Base-by-base conservation (phyloP, 345 rosid species). In the Sonneratia caseolaris region DNA sequence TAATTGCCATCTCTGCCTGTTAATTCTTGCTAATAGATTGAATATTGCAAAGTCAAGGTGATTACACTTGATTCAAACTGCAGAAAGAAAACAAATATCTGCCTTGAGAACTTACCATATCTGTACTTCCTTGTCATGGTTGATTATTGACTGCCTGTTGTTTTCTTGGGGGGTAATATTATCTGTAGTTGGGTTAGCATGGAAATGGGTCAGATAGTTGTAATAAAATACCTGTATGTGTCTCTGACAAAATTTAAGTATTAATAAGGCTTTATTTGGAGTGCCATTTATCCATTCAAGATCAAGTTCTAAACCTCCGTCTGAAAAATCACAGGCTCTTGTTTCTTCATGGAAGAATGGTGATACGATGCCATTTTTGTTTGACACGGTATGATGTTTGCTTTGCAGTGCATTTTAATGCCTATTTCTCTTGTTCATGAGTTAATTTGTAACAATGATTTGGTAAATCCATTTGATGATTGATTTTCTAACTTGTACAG, bases 331-430 rank as follows among this genome's bases (percentile, higher is more conserved):
- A 81, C 84, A 95, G 99, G 98, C 92, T 74, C 89, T 95, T 71
- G 79, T 92, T 16, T 88, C 97, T 69, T 82, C 98, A 36, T 95
- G 99, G 98, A 88, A 69, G 76, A 84, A 78, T 14, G 96, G 98
- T 62, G 85, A 86, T 68, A 89, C 90, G 37, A 88, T 94, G 98
- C 97, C 98, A 47, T 94, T 94, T 78, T 81, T 94, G 82, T 91
- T 73, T 18, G 76, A 73, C 36, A 73, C 76, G 4, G 76, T 68
- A 73, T 68, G 71, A 65, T 18, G 21, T 47, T 48, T 40, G 47
- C 56, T 13, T 55, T 64, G 16, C 69, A 32, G 19, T 19, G 0
- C 56, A 0, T 65, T 49, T 55, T 43, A 68, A 42, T 36, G 40
- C 61, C 19, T 21, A 21, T 21, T 16, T 4, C 6, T 45, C 1